A percentile compares a stretch with the other conserved stretches of the same genome.
Conservation (phyloP, 139 green algal genomes). For the Parachlorella kessleri region DNA sequence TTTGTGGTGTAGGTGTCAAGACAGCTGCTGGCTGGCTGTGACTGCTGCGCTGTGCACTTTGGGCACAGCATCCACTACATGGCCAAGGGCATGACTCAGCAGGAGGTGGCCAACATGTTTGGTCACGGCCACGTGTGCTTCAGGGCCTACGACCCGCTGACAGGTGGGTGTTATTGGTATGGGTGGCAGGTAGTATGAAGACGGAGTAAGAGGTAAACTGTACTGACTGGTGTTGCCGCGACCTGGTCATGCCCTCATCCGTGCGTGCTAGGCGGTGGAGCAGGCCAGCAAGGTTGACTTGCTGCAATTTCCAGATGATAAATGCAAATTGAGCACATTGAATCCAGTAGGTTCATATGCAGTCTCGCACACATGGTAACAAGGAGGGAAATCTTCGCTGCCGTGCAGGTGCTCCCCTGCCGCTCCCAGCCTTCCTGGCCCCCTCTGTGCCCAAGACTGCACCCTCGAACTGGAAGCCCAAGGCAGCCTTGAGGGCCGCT, state of each 20-base stretch:
- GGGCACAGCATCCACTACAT: slow-evolving; percentile 53
- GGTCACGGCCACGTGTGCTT: slow-evolving; percentile 50
- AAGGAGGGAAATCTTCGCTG: neutral
- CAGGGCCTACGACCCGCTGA: slow-evolving; percentile 42
- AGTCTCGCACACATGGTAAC: neutral
- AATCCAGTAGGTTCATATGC: neutral
- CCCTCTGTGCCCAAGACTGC: slow-evolving; percentile 19
- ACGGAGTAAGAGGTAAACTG: no score
- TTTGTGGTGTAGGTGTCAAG: slow-evolving; percentile 34
- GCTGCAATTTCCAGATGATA: neutral
- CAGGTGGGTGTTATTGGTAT: slow-evolving; percentile 39
- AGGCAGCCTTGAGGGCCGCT: slow-evolving; percentile 16
- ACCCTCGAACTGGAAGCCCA: slow-evolving; percentile 3
- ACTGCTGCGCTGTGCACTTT: slow-evolving; percentile 47
- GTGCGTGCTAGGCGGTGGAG: no score
- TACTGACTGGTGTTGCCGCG: no score
- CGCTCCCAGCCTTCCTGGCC: slow-evolving; percentile 18
- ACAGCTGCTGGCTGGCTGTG: slow-evolving; percentile 12
- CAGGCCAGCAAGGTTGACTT: no score
- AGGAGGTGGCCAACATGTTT: slow-evolving; percentile 57
- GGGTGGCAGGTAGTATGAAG: no score
- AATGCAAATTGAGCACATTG: neutral
- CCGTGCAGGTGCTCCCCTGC: slow-evolving; percentile 1
- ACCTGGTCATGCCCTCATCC: no score
- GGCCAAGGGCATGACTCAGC: slow-evolving; percentile 57